Conservation (phyloP, 768 basidiomycete species). For the Lentinula sp. region DNA sequence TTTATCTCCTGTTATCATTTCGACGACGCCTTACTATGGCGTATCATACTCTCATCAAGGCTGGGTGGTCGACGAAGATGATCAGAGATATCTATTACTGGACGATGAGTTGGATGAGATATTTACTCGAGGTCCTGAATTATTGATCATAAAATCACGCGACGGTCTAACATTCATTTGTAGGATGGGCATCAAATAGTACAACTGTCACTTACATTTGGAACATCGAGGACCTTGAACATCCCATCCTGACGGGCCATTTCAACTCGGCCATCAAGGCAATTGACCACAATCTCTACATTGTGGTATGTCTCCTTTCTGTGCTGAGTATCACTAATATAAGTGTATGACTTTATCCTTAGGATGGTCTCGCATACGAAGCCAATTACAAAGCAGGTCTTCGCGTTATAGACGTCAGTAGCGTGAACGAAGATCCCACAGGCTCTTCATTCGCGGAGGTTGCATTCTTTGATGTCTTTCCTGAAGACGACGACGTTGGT, state of each 20-base stretch:
- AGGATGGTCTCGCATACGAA: slow-evolving; percentile 20
- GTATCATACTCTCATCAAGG: slow-evolving; percentile 26
- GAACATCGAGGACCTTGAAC: slow-evolving; percentile 21
- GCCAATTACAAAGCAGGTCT: slow-evolving; percentile 23
- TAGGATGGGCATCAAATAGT: background rate
- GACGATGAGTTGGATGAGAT: slow-evolving; percentile 24
- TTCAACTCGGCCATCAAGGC: slow-evolving; percentile 18
- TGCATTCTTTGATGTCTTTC: slow-evolving; percentile 20
- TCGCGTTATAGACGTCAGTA: slow-evolving; percentile 20
- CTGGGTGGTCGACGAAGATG: slow-evolving; percentile 21
- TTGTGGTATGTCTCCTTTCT: background rate
- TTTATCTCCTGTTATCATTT: slow-evolving; percentile 18
- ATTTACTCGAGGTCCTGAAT: background rate
- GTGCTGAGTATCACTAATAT: background rate
- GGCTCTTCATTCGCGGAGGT: slow-evolving; percentile 18
- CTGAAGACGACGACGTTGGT: slow-evolving; percentile 14
- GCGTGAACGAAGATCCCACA: slow-evolving; percentile 21
- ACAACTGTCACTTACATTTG: slow-evolving; percentile 23
- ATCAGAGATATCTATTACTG: slow-evolving; percentile 21
- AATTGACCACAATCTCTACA: slow-evolving; percentile 24
- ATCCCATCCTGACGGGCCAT: slow-evolving; percentile 20
- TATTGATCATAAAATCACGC: background rate
- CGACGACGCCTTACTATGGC: slow-evolving; percentile 21
- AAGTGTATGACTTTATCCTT: background rate
- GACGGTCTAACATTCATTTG: background rate